These are phyloP conservation scores for Hanseniaspora sp. DNA, from an alignment of 1,139 yeast species.

Conservation along the genomic window DNA sequence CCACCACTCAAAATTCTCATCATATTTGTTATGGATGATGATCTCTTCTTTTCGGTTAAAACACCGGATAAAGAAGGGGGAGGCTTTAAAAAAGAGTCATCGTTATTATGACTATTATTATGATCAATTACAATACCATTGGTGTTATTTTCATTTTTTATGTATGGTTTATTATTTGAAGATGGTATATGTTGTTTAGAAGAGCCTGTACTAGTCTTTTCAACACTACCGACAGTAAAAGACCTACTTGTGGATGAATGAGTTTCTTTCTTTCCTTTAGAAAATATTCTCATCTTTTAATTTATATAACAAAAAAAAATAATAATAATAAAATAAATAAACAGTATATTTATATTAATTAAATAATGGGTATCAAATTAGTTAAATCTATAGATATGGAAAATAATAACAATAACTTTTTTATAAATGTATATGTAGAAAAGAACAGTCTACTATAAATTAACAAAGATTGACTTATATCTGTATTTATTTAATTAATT, in stretches of 20 bases:
- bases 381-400: too few species aligned
- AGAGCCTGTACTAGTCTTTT: neutral
- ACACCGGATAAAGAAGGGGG: conserved; percentile 9
- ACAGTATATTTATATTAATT: too few species aligned
- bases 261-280: conserved; percentile 15
- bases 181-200: too few species aligned
- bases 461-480: too few species aligned
- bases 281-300: conserved; percentile 23
- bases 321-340: neutral
- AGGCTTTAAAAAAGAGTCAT: neutral
- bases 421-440: too few species aligned
- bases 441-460: too few species aligned
- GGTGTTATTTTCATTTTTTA: neutral
- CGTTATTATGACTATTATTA: neutral
- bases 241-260: neutral
- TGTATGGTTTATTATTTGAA: neutral
- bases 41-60: conserved; percentile 12
- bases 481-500: too few species aligned
- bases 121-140: too few species aligned
- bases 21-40: conserved; percentile 12
- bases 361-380: neutral
- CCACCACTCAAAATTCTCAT: conserved; percentile 15
- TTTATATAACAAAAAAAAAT: conserved; percentile 5
- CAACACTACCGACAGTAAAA: conserved; percentile 6
- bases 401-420: too few species aligned